Conservation (phyloP, 2,329 filamentous ascomycete genomes). For the Beauveria bassiana region DNA sequence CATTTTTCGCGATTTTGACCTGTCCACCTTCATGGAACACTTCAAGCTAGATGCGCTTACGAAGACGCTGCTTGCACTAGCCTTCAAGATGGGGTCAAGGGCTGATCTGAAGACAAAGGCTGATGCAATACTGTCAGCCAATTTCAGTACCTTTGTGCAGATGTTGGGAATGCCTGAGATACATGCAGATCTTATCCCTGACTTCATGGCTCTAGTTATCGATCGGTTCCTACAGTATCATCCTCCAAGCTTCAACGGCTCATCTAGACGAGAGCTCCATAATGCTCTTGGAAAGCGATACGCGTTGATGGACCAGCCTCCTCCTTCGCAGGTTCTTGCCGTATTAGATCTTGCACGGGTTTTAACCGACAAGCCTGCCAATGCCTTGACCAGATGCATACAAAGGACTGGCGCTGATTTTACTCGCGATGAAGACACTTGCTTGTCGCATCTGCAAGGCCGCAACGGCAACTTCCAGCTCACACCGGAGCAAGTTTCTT, state of each 20-base stretch:
- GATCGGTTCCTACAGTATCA: constrained; percentile 83
- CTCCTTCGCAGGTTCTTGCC: constrained; percentile 64
- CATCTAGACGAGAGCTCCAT: constrained; percentile 61
- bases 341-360: constrained; percentile 62
- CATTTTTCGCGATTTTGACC: constrained; percentile 89
- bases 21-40: constrained; percentile 92
- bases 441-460: constrained; percentile 45
- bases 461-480: constrained; percentile 52
- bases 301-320: constrained; percentile 51
- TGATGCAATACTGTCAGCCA: constrained; percentile 80
- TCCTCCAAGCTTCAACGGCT: constrained; percentile 75
- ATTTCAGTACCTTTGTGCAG: constrained; percentile 69
- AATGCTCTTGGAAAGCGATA: constrained; percentile 63
- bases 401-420: constrained; percentile 67
- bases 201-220: constrained; percentile 71
- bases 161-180: constrained; percentile 60
- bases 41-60: constrained; percentile 87
- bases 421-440: constrained; percentile 67
- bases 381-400: constrained; percentile 57
- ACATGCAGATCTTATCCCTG: constrained; percentile 57
- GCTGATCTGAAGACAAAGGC: constrained; percentile 84
- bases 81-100: constrained; percentile 77
- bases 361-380: constrained; percentile 49
- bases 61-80: constrained; percentile 79
- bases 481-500: constrained; percentile 73